These are phyloP conservation scores for Nothophoma quercina DNA, from an alignment of 2,329 filamentous ascomycete species.

Conservation along the genomic window DNA sequence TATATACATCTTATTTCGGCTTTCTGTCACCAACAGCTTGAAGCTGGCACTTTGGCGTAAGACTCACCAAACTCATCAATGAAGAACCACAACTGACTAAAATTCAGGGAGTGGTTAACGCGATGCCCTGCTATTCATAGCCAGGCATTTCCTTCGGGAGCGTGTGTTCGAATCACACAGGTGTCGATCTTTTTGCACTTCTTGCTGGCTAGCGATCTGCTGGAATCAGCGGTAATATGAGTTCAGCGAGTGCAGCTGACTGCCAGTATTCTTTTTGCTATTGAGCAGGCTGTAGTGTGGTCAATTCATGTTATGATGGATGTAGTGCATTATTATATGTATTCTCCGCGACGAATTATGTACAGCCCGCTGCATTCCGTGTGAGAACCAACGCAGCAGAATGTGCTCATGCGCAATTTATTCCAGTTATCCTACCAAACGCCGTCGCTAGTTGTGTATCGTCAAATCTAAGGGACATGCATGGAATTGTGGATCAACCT, in stretches of 20 bases:
- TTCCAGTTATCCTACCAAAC: background rate
- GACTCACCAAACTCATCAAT: too few species aligned
- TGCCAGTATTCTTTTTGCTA: too few species aligned
- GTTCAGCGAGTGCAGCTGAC: too few species aligned
- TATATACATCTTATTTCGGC: too few species aligned
- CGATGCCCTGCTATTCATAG: conserved; percentile 19
- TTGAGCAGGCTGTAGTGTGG: too few species aligned
- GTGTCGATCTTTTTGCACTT: conserved; percentile 26
- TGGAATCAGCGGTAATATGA: too few species aligned
- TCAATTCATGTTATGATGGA: too few species aligned
- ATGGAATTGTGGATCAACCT: background rate
- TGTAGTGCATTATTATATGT: background rate
- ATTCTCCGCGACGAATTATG: background rate
- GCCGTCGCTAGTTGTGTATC: background rate
- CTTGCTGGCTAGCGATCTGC: too few species aligned
- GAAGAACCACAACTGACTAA: too few species aligned
- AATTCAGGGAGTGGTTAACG: conserved; percentile 22
- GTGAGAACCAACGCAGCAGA: background rate
- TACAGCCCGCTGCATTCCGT: background rate
- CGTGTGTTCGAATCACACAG: conserved; percentile 41
- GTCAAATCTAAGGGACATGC: background rate
- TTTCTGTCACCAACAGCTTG: too few species aligned
- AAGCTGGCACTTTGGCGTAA: conserved; percentile 1
- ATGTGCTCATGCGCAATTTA: background rate
- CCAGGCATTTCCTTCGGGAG: conserved; percentile 36